Conservation (phyloP, 192 early-diverging fungal species). For the Umbelopsis ramanniana region DNA sequence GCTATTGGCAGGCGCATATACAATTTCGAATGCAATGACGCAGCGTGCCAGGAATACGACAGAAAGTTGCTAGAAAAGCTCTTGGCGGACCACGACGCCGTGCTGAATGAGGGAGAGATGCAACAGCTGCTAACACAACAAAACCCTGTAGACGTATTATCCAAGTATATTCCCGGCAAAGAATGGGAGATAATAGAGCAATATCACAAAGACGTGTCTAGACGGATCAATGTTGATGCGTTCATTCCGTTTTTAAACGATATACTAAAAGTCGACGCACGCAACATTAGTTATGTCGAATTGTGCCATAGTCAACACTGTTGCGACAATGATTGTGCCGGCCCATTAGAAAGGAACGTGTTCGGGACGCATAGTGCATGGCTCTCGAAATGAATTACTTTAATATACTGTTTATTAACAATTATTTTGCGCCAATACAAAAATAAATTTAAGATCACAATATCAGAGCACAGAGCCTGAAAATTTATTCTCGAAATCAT, state of each 20-base stretch:
- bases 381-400: no score
- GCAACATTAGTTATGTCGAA: no score
- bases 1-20: constrained; percentile 34
- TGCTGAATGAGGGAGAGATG: constrained; percentile 11
- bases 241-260: constrained; percentile 29
- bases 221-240: constrained; percentile 17
- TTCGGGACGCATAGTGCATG: no score
- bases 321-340: no score
- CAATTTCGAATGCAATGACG: constrained; percentile 29
- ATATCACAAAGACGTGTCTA: constrained; percentile 29
- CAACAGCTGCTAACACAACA: constrained; percentile 1
- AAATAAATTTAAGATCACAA: no score
- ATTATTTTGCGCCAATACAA: no score
- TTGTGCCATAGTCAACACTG: no score
- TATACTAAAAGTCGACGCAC: background rate
- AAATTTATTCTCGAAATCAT: no score
- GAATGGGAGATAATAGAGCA: background rate
- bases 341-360: no score
- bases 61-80: background rate
- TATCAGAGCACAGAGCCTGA: no score
- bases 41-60: constrained; percentile 32
- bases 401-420: no score
- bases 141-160: background rate
- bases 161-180: background rate
- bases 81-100: background rate